Percentiles rank a stretch among this genome's conserved stretches.
phyloP scores from a whole-genome alignment of 306 rosid species.

The Castanea sativa region DNA sequence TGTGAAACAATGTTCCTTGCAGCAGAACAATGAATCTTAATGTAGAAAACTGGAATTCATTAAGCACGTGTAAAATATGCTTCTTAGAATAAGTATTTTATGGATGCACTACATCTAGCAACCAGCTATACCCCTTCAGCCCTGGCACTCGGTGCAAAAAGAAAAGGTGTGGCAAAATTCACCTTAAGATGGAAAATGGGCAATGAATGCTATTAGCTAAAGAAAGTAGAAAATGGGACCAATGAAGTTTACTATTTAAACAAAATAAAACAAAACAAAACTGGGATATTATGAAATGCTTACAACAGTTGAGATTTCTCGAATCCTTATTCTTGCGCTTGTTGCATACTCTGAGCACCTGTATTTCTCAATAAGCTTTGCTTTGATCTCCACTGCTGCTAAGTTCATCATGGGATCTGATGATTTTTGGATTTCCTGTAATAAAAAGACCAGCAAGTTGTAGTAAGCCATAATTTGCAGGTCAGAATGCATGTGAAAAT shows the following conservation, averaged over 20 bases:
- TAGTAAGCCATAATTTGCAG: not conserved
- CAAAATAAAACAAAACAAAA: not conserved
- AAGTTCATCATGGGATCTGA: conserved; percentile 12
- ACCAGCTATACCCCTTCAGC: no score
- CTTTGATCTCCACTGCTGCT: conserved; percentile 40
- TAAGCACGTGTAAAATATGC: not conserved
- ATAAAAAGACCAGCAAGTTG: not conserved
- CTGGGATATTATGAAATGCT: not conserved
- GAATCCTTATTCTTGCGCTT: conserved; percentile 33
- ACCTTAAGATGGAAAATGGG: not conserved
- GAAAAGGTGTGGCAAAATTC: not conserved
- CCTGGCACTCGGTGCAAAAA: no score
- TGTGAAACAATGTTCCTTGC: no score
- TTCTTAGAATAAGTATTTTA: not conserved
- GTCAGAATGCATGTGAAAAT: not conserved
- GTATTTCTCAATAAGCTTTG: conserved; percentile 43
- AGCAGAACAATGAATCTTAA: no score
- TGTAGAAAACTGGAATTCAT: no score
- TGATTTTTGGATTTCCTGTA: conserved; percentile 33
- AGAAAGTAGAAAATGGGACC: not conserved
- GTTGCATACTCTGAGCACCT: conserved; percentile 46
- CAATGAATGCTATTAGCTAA: not conserved
- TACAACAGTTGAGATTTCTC: conserved; percentile 40
- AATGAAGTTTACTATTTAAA: not conserved
- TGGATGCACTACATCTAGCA: no score